A percentile compares a stretch with the other conserved stretches of the same genome.
These are phyloP conservation scores for Ogataea philodendri DNA, from an alignment of 805 yeast species.

Conservation along the genomic window DNA sequence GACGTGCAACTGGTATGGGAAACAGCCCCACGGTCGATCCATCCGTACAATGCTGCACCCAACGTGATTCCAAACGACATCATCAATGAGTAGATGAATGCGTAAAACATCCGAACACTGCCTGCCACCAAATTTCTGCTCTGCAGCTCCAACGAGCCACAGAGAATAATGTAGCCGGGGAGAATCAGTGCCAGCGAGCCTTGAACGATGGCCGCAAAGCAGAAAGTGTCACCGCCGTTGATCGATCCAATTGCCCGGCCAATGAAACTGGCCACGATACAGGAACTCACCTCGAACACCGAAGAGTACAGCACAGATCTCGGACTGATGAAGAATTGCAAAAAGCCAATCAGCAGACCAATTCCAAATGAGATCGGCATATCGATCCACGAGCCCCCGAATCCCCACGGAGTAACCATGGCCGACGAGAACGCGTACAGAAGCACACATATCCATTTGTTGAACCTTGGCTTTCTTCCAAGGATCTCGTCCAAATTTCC, in stretches of 20 bases:
- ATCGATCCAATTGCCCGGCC: conserved; percentile 91
- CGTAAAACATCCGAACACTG: conserved; percentile 93
- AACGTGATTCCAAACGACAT: conserved; percentile 91
- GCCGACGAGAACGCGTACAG: conserved; percentile 80
- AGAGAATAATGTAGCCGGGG: conserved; percentile 90
- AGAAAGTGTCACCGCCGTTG: conserved; percentile 58
- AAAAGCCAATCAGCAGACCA: conserved; percentile 77
- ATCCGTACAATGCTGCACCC: conserved; percentile 91
- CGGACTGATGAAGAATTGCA: conserved; percentile 81
- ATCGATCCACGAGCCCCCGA: conserved; percentile 85
- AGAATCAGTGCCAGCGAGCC: conserved; percentile 87
- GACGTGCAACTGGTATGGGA: conserved; percentile 57
- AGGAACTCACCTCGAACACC: conserved; percentile 89
- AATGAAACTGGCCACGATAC: conserved; percentile 81
- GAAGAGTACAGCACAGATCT: conserved; percentile 79
- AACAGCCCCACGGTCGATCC: conserved; percentile 82
- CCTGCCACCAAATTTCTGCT: conserved; percentile 91
- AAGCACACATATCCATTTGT: conserved; percentile 74
- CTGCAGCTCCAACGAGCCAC: conserved; percentile 91
- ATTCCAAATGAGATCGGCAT: conserved; percentile 79
- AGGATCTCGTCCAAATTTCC: conserved; percentile 66
- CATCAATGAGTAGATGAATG: conserved; percentile 86
- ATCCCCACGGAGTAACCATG: conserved; percentile 82
- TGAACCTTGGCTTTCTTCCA: conserved; percentile 56
- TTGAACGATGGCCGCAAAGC: conserved; percentile 87